These are phyloP conservation scores for Phaeodactylum tricornutum DNA, from an alignment of 108 stramenopile species.

Conservation along the genomic window DNA sequence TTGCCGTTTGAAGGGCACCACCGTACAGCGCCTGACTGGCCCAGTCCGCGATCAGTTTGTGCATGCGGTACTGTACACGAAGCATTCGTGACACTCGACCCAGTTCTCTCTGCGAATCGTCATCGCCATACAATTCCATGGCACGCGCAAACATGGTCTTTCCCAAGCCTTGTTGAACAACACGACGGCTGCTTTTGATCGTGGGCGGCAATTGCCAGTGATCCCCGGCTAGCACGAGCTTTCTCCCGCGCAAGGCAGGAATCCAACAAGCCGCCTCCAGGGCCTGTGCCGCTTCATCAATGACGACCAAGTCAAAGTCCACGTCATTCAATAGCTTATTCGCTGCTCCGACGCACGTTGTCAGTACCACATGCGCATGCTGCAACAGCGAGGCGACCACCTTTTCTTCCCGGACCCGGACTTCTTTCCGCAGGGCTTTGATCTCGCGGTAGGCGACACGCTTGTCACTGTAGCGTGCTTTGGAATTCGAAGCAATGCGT, in stretches of 20 bases:
- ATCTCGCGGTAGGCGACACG: conserved; percentile 61
- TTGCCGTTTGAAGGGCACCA: conserved; percentile 52
- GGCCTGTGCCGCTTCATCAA: conserved; percentile 98
- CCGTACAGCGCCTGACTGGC: conserved; percentile 85
- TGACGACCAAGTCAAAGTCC: conserved; percentile 94
- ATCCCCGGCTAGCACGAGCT: conserved; percentile 90
- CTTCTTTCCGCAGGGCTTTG: conserved; percentile 73
- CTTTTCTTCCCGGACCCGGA: conserved; percentile 79
- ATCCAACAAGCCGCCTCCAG: conserved; percentile 95
- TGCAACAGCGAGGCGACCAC: conserved; percentile 73
- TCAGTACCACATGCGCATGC: conserved; percentile 73
- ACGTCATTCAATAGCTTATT: conserved; percentile 24
- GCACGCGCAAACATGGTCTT: conserved; percentile 92
- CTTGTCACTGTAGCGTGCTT: conserved; percentile 33
- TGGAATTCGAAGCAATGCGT: conserved; percentile 33
- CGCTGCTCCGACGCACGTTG: conserved; percentile 86
- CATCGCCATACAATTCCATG: conserved; percentile 56
- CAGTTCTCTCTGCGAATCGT: background rate
- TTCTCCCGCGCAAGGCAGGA: conserved; percentile 68
- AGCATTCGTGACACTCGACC: conserved; percentile 71
- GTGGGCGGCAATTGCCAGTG: conserved; percentile 98
- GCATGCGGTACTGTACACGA: conserved; percentile 95
- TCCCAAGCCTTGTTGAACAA: conserved; percentile 57
- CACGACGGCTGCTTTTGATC: conserved; percentile 43
- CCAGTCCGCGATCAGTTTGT: conserved; percentile 86